phyloP scores from a whole-genome alignment of 345 rosid genomes.

The Rhodomyrtus tomentosa region DNA sequence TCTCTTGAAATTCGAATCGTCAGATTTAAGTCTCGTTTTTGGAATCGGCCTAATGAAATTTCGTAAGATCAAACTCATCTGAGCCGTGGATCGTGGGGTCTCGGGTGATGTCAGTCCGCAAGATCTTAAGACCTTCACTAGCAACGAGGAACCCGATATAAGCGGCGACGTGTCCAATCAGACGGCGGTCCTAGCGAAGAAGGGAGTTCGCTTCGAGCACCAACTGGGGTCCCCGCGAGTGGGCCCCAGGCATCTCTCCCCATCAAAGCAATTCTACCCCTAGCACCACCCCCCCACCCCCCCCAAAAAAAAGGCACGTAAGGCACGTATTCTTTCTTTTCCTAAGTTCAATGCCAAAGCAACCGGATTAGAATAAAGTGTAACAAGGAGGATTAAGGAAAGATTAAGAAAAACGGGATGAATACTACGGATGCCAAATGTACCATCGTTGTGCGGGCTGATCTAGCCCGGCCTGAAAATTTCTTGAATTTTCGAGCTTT shows the following conservation, averaged over 20 bases:
- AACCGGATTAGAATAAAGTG: not conserved
- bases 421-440: too few relatives aligned
- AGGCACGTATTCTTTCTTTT: not conserved
- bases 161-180: not conserved
- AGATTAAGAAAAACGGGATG: not conserved
- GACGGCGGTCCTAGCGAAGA: not conserved
- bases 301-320: not conserved
- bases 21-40: too few relatives aligned
- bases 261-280: not conserved
- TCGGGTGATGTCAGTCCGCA: accelerated
- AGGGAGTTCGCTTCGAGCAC: not conserved
- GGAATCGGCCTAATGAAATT: not conserved
- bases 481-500: too few relatives aligned
- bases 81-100: not conserved
- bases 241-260: not conserved
- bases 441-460: too few relatives aligned
- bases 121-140: not conserved
- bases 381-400: not conserved
- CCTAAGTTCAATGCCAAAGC: not conserved
- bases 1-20: not conserved
- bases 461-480: too few relatives aligned
- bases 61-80: accelerated
- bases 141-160: too few relatives aligned
- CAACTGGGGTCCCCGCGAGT: not conserved
- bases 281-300: too few relatives aligned